phyloP scores from a whole-genome alignment of 176 grass and related monocot genomes.

The Oropetium thomaeum region DNA sequence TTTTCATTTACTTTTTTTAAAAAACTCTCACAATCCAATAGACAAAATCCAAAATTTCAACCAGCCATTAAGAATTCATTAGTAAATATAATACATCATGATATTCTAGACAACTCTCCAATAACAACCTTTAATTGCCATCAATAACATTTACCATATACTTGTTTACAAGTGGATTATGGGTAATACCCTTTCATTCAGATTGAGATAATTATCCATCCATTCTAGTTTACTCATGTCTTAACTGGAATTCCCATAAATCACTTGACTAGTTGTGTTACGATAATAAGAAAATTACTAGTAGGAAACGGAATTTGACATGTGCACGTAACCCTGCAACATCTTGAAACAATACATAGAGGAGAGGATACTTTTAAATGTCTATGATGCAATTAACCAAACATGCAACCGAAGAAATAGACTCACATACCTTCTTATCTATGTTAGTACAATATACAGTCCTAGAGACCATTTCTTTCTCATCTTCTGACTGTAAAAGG shows the following conservation, averaged over 20 bases:
- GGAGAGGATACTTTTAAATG: neutral
- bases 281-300: neutral
- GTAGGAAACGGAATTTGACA: neutral
- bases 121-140: neutral
- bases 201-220: neutral
- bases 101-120: neutral
- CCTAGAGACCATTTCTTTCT: conserved; percentile 89
- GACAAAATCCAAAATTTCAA: neutral
- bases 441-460: conserved; percentile 99
- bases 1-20: too few species aligned
- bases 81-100: neutral
- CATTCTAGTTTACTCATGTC: neutral
- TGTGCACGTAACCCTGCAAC: neutral
- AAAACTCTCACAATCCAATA: neutral
- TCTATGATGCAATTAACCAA: neutral
- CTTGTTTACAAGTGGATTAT: neutral
- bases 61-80: neutral
- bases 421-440: conserved; percentile 74
- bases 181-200: neutral
- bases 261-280: neutral
- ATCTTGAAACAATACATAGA: neutral
- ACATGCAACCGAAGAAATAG: neutral
- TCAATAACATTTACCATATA: neutral
- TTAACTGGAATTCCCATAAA: neutral
- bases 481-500: conserved; percentile 59